Percentiles rank a stretch among this genome's conserved stretches.
These are phyloP conservation scores for Akanthomyces muscarius DNA, from an alignment of 2,329 filamentous ascomycete species.

Conservation along the genomic window DNA sequence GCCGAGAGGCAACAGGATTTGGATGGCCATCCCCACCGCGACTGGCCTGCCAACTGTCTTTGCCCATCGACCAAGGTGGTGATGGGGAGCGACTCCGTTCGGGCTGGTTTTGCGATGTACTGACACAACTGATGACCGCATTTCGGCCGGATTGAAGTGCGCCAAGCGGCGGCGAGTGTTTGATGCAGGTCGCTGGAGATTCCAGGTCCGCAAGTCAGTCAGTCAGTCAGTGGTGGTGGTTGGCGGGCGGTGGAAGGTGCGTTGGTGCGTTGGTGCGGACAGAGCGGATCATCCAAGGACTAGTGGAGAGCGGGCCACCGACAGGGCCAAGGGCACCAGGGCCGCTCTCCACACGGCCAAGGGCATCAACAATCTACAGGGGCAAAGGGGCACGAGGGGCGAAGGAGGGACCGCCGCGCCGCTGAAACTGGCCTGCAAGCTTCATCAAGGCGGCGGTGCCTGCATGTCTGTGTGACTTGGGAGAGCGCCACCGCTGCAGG, in stretches of 20 bases:
- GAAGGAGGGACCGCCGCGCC: not conserved
- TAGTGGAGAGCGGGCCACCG: not conserved
- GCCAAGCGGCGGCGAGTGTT: not conserved
- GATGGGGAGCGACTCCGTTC: not conserved
- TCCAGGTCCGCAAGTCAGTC: not conserved
- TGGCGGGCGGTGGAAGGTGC: not conserved
- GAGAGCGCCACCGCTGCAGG: not conserved
- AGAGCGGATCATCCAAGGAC: slow-evolving; percentile 4
- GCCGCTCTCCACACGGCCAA: not conserved
- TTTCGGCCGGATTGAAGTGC: not conserved
- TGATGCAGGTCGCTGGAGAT: not conserved
- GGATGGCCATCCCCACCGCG: not conserved
- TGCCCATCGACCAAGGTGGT: not conserved
- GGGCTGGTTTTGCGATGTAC: not conserved
- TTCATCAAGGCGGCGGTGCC: not conserved
- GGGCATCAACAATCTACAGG: not conserved
- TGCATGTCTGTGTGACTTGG: not conserved
- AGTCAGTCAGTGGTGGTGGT: not conserved
- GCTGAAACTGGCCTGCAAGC: not conserved
- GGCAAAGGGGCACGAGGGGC: not conserved
- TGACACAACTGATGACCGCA: not conserved
- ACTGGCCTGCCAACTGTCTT: not conserved
- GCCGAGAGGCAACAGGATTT: too few species aligned
- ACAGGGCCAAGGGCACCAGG: not conserved
- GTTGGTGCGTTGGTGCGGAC: not conserved